Conservation (phyloP, 164 flowering plant species). For the Sedum album region DNA sequence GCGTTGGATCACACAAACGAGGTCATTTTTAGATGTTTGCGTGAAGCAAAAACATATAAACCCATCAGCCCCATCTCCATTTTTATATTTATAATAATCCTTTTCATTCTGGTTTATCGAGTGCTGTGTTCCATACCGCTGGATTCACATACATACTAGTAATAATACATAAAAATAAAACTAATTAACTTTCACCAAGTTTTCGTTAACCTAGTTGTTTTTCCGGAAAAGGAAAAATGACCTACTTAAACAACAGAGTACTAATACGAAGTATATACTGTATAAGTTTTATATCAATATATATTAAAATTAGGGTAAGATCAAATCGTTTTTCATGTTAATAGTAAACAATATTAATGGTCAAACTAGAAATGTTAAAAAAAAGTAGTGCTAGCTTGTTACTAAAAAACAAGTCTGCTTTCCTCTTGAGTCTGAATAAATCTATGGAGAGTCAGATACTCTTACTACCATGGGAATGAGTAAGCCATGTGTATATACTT, state of each 20-base stretch:
- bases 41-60: conserved; percentile 87
- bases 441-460: no score
- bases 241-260: not conserved
- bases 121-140: not conserved
- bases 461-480: no score
- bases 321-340: no score
- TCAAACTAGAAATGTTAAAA: no score
- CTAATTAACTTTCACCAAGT: not conserved
- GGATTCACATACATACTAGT: not conserved
- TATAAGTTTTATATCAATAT: no score
- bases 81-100: conserved; percentile 9
- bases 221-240: not conserved
- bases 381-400: no score
- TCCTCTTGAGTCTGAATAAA: no score
- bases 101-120: conserved; percentile 22
- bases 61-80: conserved; percentile 32
- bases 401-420: no score
- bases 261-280: no score
- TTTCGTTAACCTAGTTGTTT: not conserved
- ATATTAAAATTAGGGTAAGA: no score
- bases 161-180: not conserved
- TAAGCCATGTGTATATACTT: not conserved
- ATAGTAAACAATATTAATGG: no score
- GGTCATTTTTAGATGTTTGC: conserved; percentile 45
- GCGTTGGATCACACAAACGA: conserved; percentile 44